A percentile compares a stretch with the other conserved stretches of the same genome.
phyloP scores from a whole-genome alignment of 768 basidiomycete species.

The Pholiota conissans region DNA sequence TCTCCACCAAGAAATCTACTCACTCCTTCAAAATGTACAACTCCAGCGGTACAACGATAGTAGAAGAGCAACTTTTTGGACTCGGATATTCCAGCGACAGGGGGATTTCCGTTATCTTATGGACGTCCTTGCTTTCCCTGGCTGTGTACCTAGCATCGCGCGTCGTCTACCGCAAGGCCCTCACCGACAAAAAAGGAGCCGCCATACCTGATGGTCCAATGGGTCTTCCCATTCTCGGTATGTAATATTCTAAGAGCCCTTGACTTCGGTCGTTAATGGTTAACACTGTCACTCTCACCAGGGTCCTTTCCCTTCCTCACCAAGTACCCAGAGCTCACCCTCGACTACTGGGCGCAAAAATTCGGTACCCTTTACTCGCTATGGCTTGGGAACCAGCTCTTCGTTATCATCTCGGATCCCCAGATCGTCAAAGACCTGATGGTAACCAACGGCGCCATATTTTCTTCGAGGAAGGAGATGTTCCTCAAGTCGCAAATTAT shows the following conservation, averaged over 20 bases:
- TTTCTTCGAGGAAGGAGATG: constrained; percentile 46
- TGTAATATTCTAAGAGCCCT: not conserved
- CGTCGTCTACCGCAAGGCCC: not conserved
- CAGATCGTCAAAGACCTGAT: constrained; percentile 43
- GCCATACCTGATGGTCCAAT: constrained; percentile 11
- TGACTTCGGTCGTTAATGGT: not conserved
- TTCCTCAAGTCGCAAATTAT: constrained; percentile 47
- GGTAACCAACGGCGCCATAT: constrained; percentile 43
- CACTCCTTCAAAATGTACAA: not conserved
- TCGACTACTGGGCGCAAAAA: constrained; percentile 41
- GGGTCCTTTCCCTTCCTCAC: constrained; percentile 40
- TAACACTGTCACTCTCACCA: constrained; percentile 5
- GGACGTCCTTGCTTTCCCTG: not conserved
- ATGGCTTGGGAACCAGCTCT: constrained; percentile 47
- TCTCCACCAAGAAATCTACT: not conserved
- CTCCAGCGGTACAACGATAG: not conserved
- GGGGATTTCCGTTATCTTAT: not conserved
- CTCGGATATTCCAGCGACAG: not conserved
- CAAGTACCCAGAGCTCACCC: constrained; percentile 40
- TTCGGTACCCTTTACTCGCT: constrained; percentile 46
- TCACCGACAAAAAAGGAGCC: constrained; percentile 10
- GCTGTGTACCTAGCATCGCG: constrained; percentile 4
- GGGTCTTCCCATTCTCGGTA: constrained; percentile 13
- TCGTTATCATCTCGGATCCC: constrained; percentile 45
- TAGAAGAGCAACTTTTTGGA: not conserved